Base-by-base conservation (phyloP, 768 basidiomycete species). In the Kwoniella bestiolae region DNA sequence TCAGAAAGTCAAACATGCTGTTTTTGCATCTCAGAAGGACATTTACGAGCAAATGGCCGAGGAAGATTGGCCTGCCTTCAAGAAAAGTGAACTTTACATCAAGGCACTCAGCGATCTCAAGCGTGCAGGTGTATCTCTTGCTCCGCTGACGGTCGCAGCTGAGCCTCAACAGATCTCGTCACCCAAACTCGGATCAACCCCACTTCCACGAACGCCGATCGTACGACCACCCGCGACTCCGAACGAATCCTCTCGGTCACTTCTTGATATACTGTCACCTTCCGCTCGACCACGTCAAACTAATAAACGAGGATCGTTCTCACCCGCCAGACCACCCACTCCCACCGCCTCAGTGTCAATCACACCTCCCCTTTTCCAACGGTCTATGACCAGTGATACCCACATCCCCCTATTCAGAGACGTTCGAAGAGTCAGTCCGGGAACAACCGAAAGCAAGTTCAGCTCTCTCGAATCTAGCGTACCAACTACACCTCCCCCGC, bases 61-160 rank as follows among this genome's bases (percentile, higher is more conserved):
- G 31, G 81, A 90, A 55, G 93, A 95, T 77, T 96, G 95, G 75
- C 89, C 90, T 53, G 88, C 88, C 7, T 98, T 99, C 75, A 87
- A 89, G 73, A 84, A 87, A 65, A 92, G 91, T 21, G 93, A 96
- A 68, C 85, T 99, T 3, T 97, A 91, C 89, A 91, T 94, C 82
- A 90, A 92, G 53, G 93, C 91, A 1, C 83, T 91, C 7, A 86
- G 88, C 7, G 91, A 82, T 35, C 56, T 80, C 5, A 65, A 70
- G 2, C 26, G 52, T 18, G 38, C 51, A 47, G 45, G 25, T 45
- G 63, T 56, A 23, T 34, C 52, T 23, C 51, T 45, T 7, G 60
- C 51, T 25, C n/a, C 46, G 59, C 41, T 45, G 49, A 34, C 25
- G 34, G 41, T 25, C 29, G 34, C 23, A 23, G n/a, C 56, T 3